Percentiles rank a stretch among this genome's conserved stretches.
Conservation (phyloP, 176 grass and related monocot species). For the Stipa capillata region DNA sequence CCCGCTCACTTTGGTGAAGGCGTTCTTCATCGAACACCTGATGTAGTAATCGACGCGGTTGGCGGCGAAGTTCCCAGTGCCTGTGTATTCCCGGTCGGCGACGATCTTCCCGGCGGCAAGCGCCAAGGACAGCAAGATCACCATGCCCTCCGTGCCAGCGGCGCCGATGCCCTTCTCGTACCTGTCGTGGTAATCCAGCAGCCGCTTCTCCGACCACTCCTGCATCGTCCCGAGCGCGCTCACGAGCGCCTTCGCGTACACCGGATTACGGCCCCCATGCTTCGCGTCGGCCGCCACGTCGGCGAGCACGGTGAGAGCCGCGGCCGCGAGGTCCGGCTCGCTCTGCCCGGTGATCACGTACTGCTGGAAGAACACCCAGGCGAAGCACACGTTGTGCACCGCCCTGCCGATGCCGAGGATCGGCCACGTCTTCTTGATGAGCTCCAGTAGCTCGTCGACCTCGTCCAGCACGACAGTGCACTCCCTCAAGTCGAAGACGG, state of each 20-base stretch:
- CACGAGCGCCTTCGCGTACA: constrained; percentile 56
- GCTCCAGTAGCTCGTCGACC: constrained; percentile 86
- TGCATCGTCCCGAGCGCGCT: constrained; percentile 56
- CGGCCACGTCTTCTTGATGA: constrained; percentile 88
- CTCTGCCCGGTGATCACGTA: constrained; percentile 70
- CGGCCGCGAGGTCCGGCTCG: constrained; percentile 64
- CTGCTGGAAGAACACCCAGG: constrained; percentile 78
- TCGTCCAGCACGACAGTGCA: constrained; percentile 72
- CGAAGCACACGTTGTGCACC: constrained; percentile 68
- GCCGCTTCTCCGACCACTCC: constrained; percentile 78
- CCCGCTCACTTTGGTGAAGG: constrained; percentile 71
- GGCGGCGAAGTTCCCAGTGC: constrained; percentile 4
- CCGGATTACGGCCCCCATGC: constrained; percentile 32
- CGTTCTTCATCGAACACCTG: constrained; percentile 70
- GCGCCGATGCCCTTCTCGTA: constrained; percentile 37
- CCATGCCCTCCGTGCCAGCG: constrained; percentile 33
- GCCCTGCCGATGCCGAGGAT: constrained; percentile 53
- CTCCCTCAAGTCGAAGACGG: constrained; percentile 65
- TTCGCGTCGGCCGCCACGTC: constrained; percentile 67
- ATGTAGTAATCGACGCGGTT: constrained; percentile 71
- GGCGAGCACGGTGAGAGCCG: constrained; percentile 48
- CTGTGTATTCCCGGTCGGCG: constrained; percentile 17
- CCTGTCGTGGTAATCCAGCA: constrained; percentile 73
- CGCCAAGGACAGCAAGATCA: constrained; percentile 57
- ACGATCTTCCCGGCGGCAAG: constrained; percentile 51